phyloP scores from a whole-genome alignment of 192 early-diverging fungal species.

The Entophlyctis helioformis region DNA sequence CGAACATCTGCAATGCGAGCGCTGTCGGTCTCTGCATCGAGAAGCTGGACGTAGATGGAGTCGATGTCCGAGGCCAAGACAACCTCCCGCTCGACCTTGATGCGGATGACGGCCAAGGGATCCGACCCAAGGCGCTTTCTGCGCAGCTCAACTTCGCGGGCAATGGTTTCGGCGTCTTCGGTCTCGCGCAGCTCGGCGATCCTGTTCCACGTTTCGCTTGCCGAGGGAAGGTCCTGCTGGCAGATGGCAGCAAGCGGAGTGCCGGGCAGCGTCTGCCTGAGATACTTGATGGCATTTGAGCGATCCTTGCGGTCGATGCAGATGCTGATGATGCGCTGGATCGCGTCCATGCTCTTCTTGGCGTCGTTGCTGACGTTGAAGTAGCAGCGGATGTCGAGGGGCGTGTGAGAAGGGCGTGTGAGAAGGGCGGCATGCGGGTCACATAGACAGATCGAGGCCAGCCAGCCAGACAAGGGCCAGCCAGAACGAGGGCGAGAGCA shows the following conservation, averaged over 20 bases:
- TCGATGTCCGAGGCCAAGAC: slow-evolving; percentile 12
- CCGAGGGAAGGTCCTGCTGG: background rate
- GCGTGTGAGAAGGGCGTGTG: too few species aligned
- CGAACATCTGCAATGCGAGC: background rate
- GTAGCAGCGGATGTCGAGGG: too few species aligned
- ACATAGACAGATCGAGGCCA: too few species aligned
- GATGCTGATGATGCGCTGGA: background rate
- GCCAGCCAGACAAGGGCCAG: too few species aligned
- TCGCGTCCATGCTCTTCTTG: slow-evolving; percentile 5
- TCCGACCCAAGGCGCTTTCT: slow-evolving; percentile 59
- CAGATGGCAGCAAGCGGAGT: slow-evolving; percentile 2
- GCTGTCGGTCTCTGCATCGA: background rate
- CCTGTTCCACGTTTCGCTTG: slow-evolving; percentile 17
- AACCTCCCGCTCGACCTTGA: slow-evolving; percentile 56
- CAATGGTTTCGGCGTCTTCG: slow-evolving; percentile 34
- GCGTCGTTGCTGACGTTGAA: slow-evolving; percentile 3
- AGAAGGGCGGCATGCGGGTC: too few species aligned
- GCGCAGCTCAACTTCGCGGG: slow-evolving; percentile 49
- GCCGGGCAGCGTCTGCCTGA: background rate
- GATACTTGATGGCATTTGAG: background rate
- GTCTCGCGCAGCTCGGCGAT: slow-evolving; percentile 26
- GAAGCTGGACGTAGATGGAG: too few species aligned
- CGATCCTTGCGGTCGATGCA: background rate
- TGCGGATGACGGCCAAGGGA: slow-evolving; percentile 39
- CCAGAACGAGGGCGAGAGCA: too few species aligned